A percentile compares a stretch with the other conserved stretches of the same genome.
Evolutionary conservation across 345 rosid genomes (phyloP).

Genomic region (Hibiscus trionum): DNA sequence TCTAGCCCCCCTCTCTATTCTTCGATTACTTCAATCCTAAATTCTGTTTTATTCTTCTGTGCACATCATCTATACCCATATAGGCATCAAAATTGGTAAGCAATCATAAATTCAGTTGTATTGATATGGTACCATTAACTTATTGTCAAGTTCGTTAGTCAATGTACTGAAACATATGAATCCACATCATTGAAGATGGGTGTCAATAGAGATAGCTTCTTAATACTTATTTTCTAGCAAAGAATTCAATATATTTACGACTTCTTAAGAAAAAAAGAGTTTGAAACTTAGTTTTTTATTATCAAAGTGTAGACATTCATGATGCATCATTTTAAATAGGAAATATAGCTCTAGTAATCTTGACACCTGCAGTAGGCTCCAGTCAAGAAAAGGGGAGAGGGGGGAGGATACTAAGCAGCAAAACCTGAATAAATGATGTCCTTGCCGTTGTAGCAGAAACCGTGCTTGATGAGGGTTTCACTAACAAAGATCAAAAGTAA

Average conservation of each 20-base stretch:
- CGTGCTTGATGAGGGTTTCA: constrained; percentile 64
- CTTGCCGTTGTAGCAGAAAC: constrained; percentile 87
- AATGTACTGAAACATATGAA: not conserved
- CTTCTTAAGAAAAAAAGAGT: not conserved
- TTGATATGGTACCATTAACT: not conserved
- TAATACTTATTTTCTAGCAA: not conserved
- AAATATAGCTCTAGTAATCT: not conserved
- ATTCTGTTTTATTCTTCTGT: not conserved
- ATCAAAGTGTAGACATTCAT: not conserved
- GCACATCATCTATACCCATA: not conserved
- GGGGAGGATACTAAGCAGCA: not conserved
- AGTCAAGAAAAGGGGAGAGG: not conserved
- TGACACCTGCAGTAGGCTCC: not conserved
- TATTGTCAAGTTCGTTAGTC: not conserved
- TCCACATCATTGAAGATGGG: not conserved
- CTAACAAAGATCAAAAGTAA: constrained; percentile 29
- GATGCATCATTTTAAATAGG: not conserved
- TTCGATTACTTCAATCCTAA: not conserved
- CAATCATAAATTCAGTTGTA: not conserved
- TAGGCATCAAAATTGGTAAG: not conserved
- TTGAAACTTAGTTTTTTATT: not conserved
- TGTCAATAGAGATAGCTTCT: not conserved
- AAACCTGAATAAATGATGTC: constrained; percentile 89
- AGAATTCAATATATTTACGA: not conserved
- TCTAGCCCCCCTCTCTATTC: not conserved